Evolutionary conservation across 2,329 filamentous ascomycete genomes (phyloP).

Genomic region (Fusarium anguioides): DNA sequence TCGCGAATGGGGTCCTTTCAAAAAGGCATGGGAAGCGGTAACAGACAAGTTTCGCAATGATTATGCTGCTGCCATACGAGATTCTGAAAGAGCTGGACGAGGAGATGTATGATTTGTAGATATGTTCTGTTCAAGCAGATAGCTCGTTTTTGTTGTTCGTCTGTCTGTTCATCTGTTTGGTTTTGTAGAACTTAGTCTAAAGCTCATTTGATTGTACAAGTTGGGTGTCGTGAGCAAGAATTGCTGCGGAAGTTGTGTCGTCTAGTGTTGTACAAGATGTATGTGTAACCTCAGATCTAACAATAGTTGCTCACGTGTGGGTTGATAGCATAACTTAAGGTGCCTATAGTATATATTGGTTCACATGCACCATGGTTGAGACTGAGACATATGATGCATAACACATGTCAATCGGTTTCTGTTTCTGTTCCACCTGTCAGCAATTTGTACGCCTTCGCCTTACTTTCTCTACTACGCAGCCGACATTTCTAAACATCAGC

Average conservation of each 20-base stretch:
- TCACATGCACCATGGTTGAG: not conserved
- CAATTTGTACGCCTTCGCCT: not conserved
- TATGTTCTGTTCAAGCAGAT: not conserved
- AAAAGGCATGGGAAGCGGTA: too few relatives aligned
- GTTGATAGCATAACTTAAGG: too few relatives aligned
- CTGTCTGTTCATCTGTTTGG: too few relatives aligned
- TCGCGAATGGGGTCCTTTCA: not conserved
- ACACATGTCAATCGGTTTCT: not conserved
- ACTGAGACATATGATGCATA: not conserved
- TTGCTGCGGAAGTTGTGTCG: slow-evolving; percentile 9
- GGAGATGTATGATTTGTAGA: not conserved
- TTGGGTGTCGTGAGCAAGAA: slow-evolving; percentile 5
- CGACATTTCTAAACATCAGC: not conserved
- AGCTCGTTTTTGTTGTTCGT: not conserved
- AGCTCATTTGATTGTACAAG: not conserved
- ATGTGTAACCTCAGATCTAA: slow-evolving; percentile 1
- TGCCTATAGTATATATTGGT: not conserved
- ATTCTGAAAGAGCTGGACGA: not conserved
- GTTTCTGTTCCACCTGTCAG: slow-evolving; percentile 7
- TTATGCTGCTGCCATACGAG: too few relatives aligned
- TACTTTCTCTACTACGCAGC: too few relatives aligned
- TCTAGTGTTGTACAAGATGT: slow-evolving; percentile 8
- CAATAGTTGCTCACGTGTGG: not conserved
- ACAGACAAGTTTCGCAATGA: not conserved
- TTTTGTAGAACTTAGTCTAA: not conserved